Base-by-base conservation (phyloP, 1,139 yeast genomes). In the Yamadazyma epiphylla region DNA sequence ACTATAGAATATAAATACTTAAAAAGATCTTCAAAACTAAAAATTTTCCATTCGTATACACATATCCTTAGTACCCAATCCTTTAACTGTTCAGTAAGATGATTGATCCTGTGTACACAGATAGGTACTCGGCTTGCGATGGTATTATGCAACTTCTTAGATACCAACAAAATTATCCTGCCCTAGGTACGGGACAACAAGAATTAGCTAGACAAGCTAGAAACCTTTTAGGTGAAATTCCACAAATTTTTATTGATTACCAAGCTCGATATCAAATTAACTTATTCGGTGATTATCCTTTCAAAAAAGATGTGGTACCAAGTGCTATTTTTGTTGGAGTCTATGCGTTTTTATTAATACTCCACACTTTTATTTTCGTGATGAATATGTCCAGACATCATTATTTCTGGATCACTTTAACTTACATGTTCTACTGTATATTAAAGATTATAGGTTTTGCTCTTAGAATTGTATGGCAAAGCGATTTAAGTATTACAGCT, bases 241-340 rank as follows among this genome's bases (percentile, higher is more conserved):
- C 48, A 7, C 35, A 20, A 17, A 25, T 26, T 2, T 42, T 43
- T 27, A 24, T 43, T 13, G 36, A 38, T 2, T 43, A 43, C 21
- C 46, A 43, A 35, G 21, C 25, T 3, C 13, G 2, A 5, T 42
- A 30, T 17, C 48, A 43, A 34, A 25, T 34, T 23, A 54, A 55
- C 33, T 38, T 65, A 19, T 64, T 63, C 44, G 72, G 71, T 5
- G 51, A 49, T 24, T 65, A 64, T 38, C 71, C 72, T 1, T 26
- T 35, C 5, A 11, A 33, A 5, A 35, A 36, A 13, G 71, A 65
- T 41, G 28, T 52, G 3, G 65, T 50, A 1, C 70, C 71, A 1
- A 46, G 56, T 24, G 49, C 56, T 15, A 42, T 61, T 8, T 64
- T 64, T 42, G 51, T 58, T 0, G 64, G 46, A 3, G 46, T 56